Conservation (phyloP, 1,139 yeast species). For the Blastobotrys elegans region DNA sequence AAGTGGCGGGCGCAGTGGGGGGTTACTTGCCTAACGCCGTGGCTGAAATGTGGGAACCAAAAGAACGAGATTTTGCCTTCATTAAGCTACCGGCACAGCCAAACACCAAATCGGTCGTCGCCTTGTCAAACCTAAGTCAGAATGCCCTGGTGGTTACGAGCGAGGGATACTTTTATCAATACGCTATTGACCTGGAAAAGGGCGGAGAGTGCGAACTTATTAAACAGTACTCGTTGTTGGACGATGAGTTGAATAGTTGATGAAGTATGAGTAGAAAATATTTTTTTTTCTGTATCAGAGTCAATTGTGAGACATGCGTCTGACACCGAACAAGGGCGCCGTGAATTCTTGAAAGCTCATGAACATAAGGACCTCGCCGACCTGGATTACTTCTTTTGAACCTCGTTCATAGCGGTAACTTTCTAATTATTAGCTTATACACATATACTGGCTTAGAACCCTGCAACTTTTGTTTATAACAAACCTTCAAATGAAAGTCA, state of each 20-base stretch:
- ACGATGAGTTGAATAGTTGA: constrained; percentile 18
- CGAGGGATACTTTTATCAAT: constrained; percentile 81
- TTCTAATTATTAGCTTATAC: too few relatives aligned
- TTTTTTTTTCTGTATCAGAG: too few relatives aligned
- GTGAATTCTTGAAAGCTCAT: too few relatives aligned
- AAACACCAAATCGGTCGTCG: constrained; percentile 36
- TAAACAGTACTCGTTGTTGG: constrained; percentile 53
- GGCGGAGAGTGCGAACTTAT: constrained; percentile 91
- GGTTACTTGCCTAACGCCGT: constrained; percentile 80
- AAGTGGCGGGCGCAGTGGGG: constrained; percentile 86
- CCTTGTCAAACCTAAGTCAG: constrained; percentile 42
- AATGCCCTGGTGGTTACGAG: constrained; percentile 77
- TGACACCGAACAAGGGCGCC: too few relatives aligned
- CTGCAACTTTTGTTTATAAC: too few relatives aligned
- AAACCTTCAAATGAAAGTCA: too few relatives aligned
- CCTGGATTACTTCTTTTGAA: too few relatives aligned
- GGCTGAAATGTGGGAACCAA: constrained; percentile 83
- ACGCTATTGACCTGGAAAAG: constrained; percentile 78
- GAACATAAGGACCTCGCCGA: too few relatives aligned
- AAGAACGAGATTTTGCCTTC: constrained; percentile 83
- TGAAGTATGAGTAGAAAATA: too few relatives aligned
- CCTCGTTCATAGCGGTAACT: too few relatives aligned
- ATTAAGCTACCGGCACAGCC: constrained; percentile 66
- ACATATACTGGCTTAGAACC: too few relatives aligned
- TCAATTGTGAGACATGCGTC: too few relatives aligned